A percentile compares a stretch with the other conserved stretches of the same genome.
These are phyloP conservation scores for Tulasnella sp. DNA, from an alignment of 768 basidiomycete genomes.

Conservation along the genomic window DNA sequence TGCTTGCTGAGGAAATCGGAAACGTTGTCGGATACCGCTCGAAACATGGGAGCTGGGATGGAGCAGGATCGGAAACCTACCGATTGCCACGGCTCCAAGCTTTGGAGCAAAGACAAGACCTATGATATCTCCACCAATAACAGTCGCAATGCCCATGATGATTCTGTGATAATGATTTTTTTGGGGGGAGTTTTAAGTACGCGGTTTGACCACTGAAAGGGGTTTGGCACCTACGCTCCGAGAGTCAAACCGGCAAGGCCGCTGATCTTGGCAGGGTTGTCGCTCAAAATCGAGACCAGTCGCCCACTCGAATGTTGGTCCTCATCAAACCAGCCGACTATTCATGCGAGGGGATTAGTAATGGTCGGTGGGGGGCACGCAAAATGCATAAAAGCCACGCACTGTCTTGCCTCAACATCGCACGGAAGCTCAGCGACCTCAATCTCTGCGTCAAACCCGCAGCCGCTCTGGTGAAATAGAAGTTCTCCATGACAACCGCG, in stretches of 20 bases:
- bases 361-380: not conserved
- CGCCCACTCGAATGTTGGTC: constrained; percentile 80
- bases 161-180: no score
- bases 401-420: constrained; percentile 88
- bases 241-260: constrained; percentile 87
- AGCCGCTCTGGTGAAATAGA: no score
- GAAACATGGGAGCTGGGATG: no score
- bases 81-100: constrained; percentile 80
- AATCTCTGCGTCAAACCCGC: no score
- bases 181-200: no score
- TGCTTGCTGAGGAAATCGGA: constrained; percentile 56
- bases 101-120: constrained; percentile 80
- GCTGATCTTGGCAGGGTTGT: constrained; percentile 86
- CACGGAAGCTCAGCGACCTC: constrained; percentile 77
- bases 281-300: constrained; percentile 76
- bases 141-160: constrained; percentile 73
- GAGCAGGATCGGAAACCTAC: constrained; percentile 47
- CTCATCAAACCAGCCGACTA: constrained; percentile 89
- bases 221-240: no score
- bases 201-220: no score
- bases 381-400: constrained; percentile 43
- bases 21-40: not conserved
- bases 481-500: no score
- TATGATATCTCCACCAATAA: constrained; percentile 66
- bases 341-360: no score